Evolutionary conservation across 305 asterid genomes (phyloP).

Genomic region (Fraxinus sp.): DNA sequence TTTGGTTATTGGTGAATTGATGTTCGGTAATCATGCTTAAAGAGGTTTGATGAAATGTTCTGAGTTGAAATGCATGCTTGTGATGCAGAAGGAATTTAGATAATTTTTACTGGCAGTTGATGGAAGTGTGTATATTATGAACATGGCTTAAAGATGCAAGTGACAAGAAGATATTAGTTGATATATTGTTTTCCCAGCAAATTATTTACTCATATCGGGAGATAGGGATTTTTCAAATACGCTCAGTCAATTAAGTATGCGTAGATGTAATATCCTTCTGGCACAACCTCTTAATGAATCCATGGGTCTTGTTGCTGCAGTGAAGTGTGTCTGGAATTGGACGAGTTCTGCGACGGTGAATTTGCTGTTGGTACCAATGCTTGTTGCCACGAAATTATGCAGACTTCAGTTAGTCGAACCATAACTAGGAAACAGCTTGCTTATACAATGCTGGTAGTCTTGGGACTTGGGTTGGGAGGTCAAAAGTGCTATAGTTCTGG

Average conservation of each 20-base stretch:
- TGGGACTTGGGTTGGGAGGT: neutral
- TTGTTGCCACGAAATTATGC: neutral
- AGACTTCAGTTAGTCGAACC: neutral
- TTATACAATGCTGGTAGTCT: neutral
- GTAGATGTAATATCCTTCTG: slow-evolving; percentile 50
- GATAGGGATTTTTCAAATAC: slow-evolving; percentile 59
- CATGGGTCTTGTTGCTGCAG: slow-evolving; percentile 54
- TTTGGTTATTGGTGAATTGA: neutral
- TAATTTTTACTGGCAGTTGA: slow-evolving; percentile 22
- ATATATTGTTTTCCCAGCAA: slow-evolving; percentile 60
- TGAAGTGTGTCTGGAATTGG: slow-evolving; percentile 56
- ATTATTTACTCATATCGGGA: slow-evolving; percentile 56
- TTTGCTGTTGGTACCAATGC: neutral
- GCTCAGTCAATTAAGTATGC: slow-evolving; percentile 56
- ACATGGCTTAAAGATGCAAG: neutral
- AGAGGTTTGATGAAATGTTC: neutral
- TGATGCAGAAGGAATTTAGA: neutral
- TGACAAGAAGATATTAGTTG: slow-evolving; percentile 37
- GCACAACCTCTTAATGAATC: slow-evolving; percentile 55
- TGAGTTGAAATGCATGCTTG: neutral
- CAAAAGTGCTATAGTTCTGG: neutral
- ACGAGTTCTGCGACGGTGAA: slow-evolving; percentile 43
- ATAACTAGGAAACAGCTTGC: neutral
- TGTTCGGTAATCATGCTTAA: neutral
- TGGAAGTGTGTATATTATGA: slow-evolving; percentile 48